Base-by-base conservation (phyloP, 1,139 yeast species). In the Yamadazyma membranifaciens region DNA sequence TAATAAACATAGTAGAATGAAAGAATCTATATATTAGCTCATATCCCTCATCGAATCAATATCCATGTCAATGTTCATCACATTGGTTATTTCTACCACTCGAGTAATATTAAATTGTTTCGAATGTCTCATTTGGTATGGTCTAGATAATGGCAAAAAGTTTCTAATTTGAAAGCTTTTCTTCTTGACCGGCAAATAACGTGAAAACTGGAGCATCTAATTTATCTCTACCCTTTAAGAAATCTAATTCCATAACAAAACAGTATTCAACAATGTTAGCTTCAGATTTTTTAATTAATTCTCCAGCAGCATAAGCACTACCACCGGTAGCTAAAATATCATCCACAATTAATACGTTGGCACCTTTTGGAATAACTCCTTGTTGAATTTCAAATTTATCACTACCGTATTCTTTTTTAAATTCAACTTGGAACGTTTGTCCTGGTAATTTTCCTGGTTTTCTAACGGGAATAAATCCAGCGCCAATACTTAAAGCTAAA, bases 241-340 rank as follows among this genome's bases (percentile, higher is more conserved):
- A 92, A 60, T 88, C 94, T 58, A 92, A 80, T 68, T 92, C 98
- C 86, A 92, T 80, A 36, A 92, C 87, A 58, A 92, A 92, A 52
- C 84, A 71, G 64, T 81, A 92, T 66, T 89, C 95, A 35, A 83
- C 63, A 43, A 91, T 77, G 43, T 83, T 77, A 45, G 83, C 96
- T 41, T 83, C 83, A 36, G 65, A 54, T 65, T 78, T 69, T 57
- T 66, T 65, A 40, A 88, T 86, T 51, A 94, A 77, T 56, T 87
- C 84, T 44, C 96, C 98, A 34, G 98, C 98, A 46, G 95, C 97
- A 45, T 67, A 70, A 15, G 98, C 98, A 58, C 95, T 84, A 33
- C 98, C 98, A 51, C 98, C 98, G 34, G 98, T 92, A 37, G 98
- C 98, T 63, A 94, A 85, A 55, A 92, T 89, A 60, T 92, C 99